phyloP scores from a whole-genome alignment of 805 yeast species.

The Wickerhamomyces canadensis region DNA sequence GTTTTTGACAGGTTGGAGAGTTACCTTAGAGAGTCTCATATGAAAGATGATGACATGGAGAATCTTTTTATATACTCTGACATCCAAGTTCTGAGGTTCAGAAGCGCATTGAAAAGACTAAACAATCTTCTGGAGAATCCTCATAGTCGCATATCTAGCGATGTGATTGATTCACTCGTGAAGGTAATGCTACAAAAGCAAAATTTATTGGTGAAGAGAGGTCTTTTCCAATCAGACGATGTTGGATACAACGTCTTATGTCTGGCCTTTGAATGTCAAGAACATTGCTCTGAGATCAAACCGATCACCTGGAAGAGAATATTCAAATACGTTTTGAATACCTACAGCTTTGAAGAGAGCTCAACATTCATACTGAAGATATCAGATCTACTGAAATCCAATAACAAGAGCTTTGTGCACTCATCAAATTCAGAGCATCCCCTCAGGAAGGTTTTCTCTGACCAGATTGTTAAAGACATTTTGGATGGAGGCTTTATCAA shows the following conservation, averaged over 20 bases:
- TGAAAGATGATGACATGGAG: constrained; percentile 7
- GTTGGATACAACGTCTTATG: constrained; percentile 5
- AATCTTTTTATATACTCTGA: constrained; percentile 15
- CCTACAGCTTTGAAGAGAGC: constrained; percentile 10
- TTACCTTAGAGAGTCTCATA: constrained; percentile 3
- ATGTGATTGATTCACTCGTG: constrained; percentile 10
- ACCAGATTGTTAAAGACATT: constrained; percentile 9
- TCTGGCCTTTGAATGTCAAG: constrained; percentile 4
- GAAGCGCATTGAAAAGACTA: constrained; percentile 8
- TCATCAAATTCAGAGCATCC: constrained; percentile 13
- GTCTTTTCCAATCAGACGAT: constrained; percentile 2
- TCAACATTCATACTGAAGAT: constrained; percentile 8
- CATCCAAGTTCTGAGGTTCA: constrained; percentile 4
- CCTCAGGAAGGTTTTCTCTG: constrained; percentile 15
- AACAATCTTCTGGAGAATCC: constrained; percentile 2
- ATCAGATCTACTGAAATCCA: constrained; percentile 3
- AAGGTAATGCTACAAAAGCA: constrained; percentile 5
- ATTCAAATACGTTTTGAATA: constrained; percentile 7
- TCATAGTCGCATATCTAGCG: constrained; percentile 1
- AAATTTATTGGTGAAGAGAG: constrained; percentile 2
- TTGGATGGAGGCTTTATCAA: constrained; percentile 17
- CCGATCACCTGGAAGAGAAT: constrained; percentile 15
- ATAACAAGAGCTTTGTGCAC: constrained; percentile 1
- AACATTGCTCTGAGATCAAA: constrained; percentile 3
- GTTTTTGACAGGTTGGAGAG: constrained; percentile 10